These are phyloP conservation scores for Colletotrichum musicola DNA, from an alignment of 2,329 filamentous ascomycete genomes.

Conservation along the genomic window DNA sequence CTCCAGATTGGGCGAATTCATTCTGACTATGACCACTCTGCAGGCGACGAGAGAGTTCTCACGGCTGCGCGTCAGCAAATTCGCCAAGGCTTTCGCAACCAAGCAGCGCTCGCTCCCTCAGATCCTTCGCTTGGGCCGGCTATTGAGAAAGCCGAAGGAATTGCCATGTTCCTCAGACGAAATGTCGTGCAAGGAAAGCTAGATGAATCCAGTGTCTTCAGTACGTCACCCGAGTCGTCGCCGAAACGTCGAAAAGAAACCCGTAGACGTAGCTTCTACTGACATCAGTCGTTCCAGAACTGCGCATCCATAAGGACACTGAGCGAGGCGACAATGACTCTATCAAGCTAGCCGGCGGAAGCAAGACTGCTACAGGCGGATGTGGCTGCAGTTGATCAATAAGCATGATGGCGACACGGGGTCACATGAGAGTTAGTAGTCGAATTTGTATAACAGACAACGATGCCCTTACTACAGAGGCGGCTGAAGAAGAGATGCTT, in stretches of 20 bases:
- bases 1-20: background rate
- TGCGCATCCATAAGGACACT: constrained; percentile 90
- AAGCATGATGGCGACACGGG: constrained; percentile 36
- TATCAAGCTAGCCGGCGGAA: constrained; percentile 72
- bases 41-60: constrained; percentile 79
- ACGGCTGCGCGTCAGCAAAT: constrained; percentile 79
- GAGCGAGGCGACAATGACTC: constrained; percentile 95
- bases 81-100: constrained; percentile 78
- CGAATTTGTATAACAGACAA: constrained; percentile 30
- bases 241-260: too few relatives aligned
- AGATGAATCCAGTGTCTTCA: constrained; percentile 66
- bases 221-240: constrained; percentile 60
- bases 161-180: constrained; percentile 81
- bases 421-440: constrained; percentile 7
- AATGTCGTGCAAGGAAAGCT: constrained; percentile 89
- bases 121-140: constrained; percentile 72
- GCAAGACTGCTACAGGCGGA: constrained; percentile 45
- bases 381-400: constrained; percentile 50
- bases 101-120: constrained; percentile 68
- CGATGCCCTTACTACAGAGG: constrained; percentile 35
- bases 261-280: background rate
- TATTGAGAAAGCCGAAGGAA: constrained; percentile 84
- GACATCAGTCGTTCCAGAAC: constrained; percentile 62
- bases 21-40: constrained; percentile 11
- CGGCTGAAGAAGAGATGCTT: background rate